Evolutionary conservation across 495 filamentous ascomycete genomes (phyloP), one percentile per base, ranked within the genome.

Genomic region (Echria macrotheca): DNA sequence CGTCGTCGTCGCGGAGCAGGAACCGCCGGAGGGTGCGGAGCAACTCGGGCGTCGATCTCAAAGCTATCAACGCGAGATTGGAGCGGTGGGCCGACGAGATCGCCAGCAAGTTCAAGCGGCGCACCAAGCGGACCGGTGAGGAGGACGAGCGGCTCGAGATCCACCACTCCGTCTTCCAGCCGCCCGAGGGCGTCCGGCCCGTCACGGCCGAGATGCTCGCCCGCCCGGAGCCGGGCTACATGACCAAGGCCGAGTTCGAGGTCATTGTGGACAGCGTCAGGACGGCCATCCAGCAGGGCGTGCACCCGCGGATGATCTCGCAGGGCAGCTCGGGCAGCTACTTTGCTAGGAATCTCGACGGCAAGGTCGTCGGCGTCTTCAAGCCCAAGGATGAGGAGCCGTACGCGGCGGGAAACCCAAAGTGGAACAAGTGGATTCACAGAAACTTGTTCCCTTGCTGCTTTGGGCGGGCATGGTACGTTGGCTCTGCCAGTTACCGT

Each of bases 371-470:
- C 12, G 93, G 90, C 19, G 94, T 99, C 7, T 97, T 99, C 68
- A 99, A 99, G 65, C 93, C 93, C 28, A 99, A 99, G 69, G 93
- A 99, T 64, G 93, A 99, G 67, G 93, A 99, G 67, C 93, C 93
- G 18, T 99, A 93, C 59, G 93, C 86, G 6, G 87, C 86, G 10
- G 82, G 86, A 45, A 95, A 95, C 61, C 89, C 89, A 17, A 95
- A 95, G 65, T 93, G 89, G 87, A 95, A 89, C 58, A 95, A 95
- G 69, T 95, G 89, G 89, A 83, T 95, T 69, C 89, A 95, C 63
- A 74, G 89, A 52, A 95, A 93, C 64, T 62, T 99, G 58, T 96
- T 99, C 61, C 93, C 93, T 21, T 99, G 91, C 69, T 96, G 86
- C 68, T 99, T 99, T 56, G 93, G 93, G 8, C 76, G 93, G 54